Conservation (phyloP, 1,284 basidiomycete species). For the Xerocomus amazonicus region DNA sequence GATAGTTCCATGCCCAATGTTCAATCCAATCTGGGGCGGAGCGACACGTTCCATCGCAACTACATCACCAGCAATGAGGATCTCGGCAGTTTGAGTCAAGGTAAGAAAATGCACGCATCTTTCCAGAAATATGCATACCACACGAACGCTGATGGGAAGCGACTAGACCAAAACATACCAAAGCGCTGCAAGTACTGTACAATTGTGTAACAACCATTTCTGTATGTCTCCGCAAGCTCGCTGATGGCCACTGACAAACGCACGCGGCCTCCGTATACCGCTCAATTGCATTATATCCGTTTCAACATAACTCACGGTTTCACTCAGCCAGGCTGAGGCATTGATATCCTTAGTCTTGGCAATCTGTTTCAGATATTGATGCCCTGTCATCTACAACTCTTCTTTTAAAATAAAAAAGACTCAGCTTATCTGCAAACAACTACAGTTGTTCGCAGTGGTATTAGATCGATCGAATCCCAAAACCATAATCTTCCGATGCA, state of each 20-base stretch:
- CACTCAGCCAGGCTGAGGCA: conserved; percentile 34
- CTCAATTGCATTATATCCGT: conserved; percentile 42
- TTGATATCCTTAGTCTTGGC: conserved; percentile 36
- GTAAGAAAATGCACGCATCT: background rate
- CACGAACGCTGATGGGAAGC: too few relatives aligned
- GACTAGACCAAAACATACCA: too few relatives aligned
- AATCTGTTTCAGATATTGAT: conserved; percentile 22
- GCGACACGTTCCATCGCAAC: conserved; percentile 1
- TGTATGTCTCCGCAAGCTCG: conserved; percentile 19
- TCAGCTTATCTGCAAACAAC: conserved; percentile 15
- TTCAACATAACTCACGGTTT: conserved; percentile 28
- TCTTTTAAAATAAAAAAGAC: background rate
- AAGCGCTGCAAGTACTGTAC: too few relatives aligned
- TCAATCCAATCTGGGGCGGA: background rate
- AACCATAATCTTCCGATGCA: too few relatives aligned
- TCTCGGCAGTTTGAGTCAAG: conserved; percentile 1
- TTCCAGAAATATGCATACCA: conserved; percentile 19
- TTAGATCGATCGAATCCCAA: too few relatives aligned
- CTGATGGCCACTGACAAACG: background rate
- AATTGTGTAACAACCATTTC: conserved; percentile 10
- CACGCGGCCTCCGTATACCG: conserved; percentile 42
- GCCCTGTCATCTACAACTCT: background rate
- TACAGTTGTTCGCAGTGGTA: too few relatives aligned
- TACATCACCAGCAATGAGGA: conserved; percentile 13
- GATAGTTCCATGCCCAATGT: too few relatives aligned